Evolutionary conservation across 2,329 filamentous ascomycete genomes (phyloP), one percentile per base, ranked within the genome.

Genomic region (Exophiala sideris): DNA sequence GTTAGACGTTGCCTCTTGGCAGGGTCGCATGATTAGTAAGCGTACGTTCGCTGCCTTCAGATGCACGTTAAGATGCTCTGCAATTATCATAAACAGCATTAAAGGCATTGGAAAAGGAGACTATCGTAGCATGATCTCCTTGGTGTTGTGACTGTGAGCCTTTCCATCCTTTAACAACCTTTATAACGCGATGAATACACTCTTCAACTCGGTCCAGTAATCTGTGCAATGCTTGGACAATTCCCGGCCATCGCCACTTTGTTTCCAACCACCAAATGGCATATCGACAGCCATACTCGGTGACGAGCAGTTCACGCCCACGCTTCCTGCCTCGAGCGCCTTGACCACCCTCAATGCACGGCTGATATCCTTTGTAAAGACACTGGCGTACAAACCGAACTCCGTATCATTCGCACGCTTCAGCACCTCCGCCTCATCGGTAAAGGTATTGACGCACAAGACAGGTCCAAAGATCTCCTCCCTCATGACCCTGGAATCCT

Each of bases 381-480:
- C 76, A 0, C 80, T 81, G 1, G 79, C 76, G 0, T 79, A 88
- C 34, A 90, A 71, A 5, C 87, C 88, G 33, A 72, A 75, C 18
- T 76, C 71, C 1, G 71, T 70, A n/a, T 74, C 70, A 56, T 84
- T 85, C 1, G 79, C 81, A 2, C 80, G 75, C 1, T 65, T 63
- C 20, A 86, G 69, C 0, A 84, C 80, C n/a, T 85, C 82, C 2
- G 76, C 76, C 56, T 88, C 83, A 16, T 79, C 73, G 0, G 71
- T 71, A 81, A 83, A 88, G 18, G 75, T 77, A 45, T 86, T 64
- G 5, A 87, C 70, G 0, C 84, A 84, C 0, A 87, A 73, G 34
- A 88, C 82, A 0, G 85, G 85, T 0, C 79, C 81, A 59, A 85
- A 85, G 7, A 81, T 78, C 64, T 85, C 82, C 58, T 85, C 82